Base-by-base conservation (phyloP, 306 rosid species). In the Lotus japonicus region DNA sequence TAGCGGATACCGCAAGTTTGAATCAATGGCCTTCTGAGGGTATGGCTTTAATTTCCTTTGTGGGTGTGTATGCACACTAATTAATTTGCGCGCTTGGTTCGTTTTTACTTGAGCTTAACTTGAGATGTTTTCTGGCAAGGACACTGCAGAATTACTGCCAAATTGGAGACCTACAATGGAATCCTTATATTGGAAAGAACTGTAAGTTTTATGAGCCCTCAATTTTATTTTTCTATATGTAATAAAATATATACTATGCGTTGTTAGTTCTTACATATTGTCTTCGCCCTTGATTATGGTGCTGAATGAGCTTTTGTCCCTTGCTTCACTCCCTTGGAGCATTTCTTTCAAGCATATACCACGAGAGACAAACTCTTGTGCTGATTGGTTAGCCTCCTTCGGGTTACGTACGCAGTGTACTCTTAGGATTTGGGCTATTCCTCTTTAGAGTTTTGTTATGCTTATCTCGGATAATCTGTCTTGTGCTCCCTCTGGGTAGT, bases 21-120 rank as follows among this genome's bases (percentile, higher is more conserved):
- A n/a, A 92, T 80, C 95, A 88, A 76, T 92, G 98, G 98, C 98
- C 97, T 69, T 72, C 88, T 45, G 52, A 79, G 70, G 98, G 97
- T 92, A 66, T 78, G 48, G 3, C 43, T 56, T 45, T n/a, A n/a
- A n/a, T n/a, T n/a, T 55, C 26, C 51, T 33, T 62, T 26, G 59
- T 51, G 35, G 0, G 4, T 38, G 38, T 5, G 6, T 28, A 6
- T 0, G 5, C 36, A 38, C 33, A 6, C 28, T 17, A n/a, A 38
- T 11, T 17, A n/a, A 38, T 11, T 52, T 19, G 15, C 26, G 33
- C 15, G 6, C n/a, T 31, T 9, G 43, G 15, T 60, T 43, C 26
- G 51, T 14, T 43, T 46, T 72, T 21, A 14, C 14, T 19, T 49
- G 39, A 35, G 41, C 28, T 54, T 67, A 56, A 35, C 21, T 63